These are phyloP conservation scores for Gymnopus androsaceus DNA, from an alignment of 1,284 basidiomycete species.

Conservation along the genomic window DNA sequence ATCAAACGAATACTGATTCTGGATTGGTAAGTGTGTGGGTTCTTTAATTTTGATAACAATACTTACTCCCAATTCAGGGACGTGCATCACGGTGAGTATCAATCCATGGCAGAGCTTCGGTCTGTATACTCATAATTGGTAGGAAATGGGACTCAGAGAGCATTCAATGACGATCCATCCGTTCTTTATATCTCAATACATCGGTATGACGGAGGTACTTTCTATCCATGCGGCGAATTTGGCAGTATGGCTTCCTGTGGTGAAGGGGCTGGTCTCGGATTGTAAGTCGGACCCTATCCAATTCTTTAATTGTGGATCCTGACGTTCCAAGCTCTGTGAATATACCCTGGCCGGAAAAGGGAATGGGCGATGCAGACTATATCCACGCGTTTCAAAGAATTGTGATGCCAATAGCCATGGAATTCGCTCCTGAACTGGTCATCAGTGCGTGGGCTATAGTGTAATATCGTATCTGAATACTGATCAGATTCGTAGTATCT, in stretches of 20 bases:
- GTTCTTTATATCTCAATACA: constrained; percentile 98
- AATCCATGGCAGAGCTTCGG: not conserved
- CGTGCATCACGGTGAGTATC: constrained; percentile 85
- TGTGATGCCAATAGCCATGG: constrained; percentile 96
- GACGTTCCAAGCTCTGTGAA: constrained; percentile 77
- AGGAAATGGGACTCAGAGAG: constrained; percentile 97
- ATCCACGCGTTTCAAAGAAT: constrained; percentile 95
- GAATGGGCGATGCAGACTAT: constrained; percentile 96
- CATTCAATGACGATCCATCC: constrained; percentile 89
- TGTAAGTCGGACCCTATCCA: constrained; percentile 50
- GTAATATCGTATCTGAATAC: not conserved
- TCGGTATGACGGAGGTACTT: constrained; percentile 87
- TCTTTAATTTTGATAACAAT: not conserved
- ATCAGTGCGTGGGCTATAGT: constrained; percentile 69
- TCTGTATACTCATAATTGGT: constrained; percentile 1
- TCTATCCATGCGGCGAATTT: constrained; percentile 92
- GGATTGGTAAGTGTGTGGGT: constrained; percentile 74
- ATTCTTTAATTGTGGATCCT: constrained; percentile 15
- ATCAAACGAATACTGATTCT: constrained; percentile 87
- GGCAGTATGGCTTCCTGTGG: constrained; percentile 88
- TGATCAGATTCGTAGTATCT: constrained; percentile 67
- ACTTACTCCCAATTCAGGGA: constrained; percentile 61
- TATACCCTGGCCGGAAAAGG: constrained; percentile 88
- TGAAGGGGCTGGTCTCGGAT: constrained; percentile 80
- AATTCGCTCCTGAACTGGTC: constrained; percentile 94